These are phyloP conservation scores for Monosporozyma aquatica DNA, from an alignment of 805 yeast genomes.

Conservation along the genomic window DNA sequence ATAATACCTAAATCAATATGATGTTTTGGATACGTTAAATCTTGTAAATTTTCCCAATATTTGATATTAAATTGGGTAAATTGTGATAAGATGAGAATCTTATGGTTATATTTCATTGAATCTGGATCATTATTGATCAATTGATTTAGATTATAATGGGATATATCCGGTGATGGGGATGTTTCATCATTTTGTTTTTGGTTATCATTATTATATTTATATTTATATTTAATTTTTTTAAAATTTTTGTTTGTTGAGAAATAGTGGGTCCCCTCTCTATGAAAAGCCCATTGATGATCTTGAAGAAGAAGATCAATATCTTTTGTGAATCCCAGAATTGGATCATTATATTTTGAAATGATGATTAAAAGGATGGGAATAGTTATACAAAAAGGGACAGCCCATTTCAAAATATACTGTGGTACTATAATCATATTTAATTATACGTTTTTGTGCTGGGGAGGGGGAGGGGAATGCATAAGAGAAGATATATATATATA, in stretches of 20 bases:
- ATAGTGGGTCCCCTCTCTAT: slow-evolving; percentile 17
- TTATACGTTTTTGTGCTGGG: too few species aligned
- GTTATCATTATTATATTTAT: slow-evolving; percentile 18
- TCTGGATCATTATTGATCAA: slow-evolving; percentile 56
- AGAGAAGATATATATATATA: too few species aligned
- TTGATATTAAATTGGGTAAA: slow-evolving; percentile 70
- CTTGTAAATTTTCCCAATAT: slow-evolving; percentile 74
- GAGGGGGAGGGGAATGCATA: too few species aligned
- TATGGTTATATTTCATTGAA: slow-evolving; percentile 63
- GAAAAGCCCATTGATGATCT: slow-evolving; percentile 8
- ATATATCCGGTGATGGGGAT: slow-evolving; percentile 57
- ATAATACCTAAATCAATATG: slow-evolving; percentile 81
- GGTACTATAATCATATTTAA: too few species aligned
- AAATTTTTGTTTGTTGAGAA: slow-evolving; percentile 17
- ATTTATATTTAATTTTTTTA: slow-evolving; percentile 34
- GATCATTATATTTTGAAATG: not conserved
- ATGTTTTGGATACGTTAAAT: slow-evolving; percentile 66
- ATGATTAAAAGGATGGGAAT: not conserved
- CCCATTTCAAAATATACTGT: not conserved
- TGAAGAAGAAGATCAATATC: too few species aligned
- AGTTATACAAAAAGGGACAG: not conserved
- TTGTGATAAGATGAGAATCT: slow-evolving; percentile 75
- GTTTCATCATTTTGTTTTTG: slow-evolving; percentile 24
- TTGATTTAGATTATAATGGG: slow-evolving; percentile 80
- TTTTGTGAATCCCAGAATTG: not conserved